Base-by-base conservation (phyloP, 371 early-diverging fungal species). In the Synchytrium microbalum region DNA sequence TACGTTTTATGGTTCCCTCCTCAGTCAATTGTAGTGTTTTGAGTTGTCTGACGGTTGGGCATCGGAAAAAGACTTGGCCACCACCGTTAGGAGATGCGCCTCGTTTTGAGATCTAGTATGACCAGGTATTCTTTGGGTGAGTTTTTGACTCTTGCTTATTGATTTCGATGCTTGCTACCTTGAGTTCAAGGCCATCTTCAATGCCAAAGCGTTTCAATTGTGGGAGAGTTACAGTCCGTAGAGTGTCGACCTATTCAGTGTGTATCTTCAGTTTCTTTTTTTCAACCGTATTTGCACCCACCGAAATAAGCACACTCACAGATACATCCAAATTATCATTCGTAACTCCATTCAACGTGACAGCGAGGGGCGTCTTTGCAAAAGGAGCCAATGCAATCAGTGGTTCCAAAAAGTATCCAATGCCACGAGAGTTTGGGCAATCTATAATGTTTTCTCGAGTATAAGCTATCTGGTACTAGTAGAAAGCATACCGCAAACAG, bases 11-110 rank as follows among this genome's bases (percentile, higher is more conserved):
- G 66, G 85, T 76, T 30, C 94, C 92, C 62, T 86, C 86, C 29
- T 94, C 92, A 5, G 81, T 75, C 63, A 92, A 84, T 69, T 88
- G 85, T 46, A 91, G 75, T 38, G 94, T 88, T 64, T 86, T 86
- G 57, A 98, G 74, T n/a, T 84, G 75, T 16, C 89, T 85, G 57
- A 95, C 83, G 56, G 81, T 81, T 2, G 91, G 88, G 73, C 95
- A 93, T 23, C 81, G 78, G 70, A 99, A 94, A 31, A 76, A 72
- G 57, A 96, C 85, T 66, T 92, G 89, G 60, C 99, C 98, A 2
- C 98, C 95, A 61, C 98, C 99, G 56, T 86, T 75, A 13, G 98
- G 98, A n/a, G 88, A 85, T 31, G 96, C 92, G 14, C 98, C 99
- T 58, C 98, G 84, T 67, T 87, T 91, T 28, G 83, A 82, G 62